Evolutionary conservation across 805 yeast genomes (phyloP).

Genomic region (Helenozyma baotianmanensis): DNA sequence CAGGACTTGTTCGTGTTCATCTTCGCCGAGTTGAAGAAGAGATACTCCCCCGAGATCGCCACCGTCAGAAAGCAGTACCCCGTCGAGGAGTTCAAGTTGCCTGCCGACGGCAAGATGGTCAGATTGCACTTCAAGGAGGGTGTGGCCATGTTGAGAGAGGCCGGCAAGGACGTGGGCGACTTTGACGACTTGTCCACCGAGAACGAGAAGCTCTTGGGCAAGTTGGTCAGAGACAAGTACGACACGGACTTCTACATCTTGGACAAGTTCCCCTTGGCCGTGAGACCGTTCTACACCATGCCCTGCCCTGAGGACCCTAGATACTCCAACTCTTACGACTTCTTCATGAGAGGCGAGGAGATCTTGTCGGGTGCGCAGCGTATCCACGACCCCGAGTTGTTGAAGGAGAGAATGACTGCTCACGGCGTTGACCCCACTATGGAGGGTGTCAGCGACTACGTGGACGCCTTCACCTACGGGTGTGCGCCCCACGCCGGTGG

Average conservation of each 20-base stretch:
- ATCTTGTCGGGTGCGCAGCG: conserved; percentile 99
- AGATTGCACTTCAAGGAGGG: conserved; percentile 88
- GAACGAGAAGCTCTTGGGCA: conserved; percentile 90
- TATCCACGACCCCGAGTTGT: conserved; percentile 86
- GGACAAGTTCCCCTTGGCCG: conserved; percentile 95
- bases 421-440: conserved; percentile 78
- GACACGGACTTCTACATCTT: conserved; percentile 96
- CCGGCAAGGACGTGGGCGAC: conserved; percentile 82
- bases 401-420: conserved; percentile 73
- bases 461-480: conserved; percentile 88
- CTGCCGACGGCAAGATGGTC: conserved; percentile 91
- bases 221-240: conserved; percentile 85
- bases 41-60: conserved; percentile 82
- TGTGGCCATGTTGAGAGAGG: conserved; percentile 75
- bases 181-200: conserved; percentile 90
- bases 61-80: conserved; percentile 92
- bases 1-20: conserved; percentile 81
- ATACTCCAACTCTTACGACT: conserved; percentile 96
- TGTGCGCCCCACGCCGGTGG: conserved; percentile 99
- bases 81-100: conserved; percentile 94
- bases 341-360: conserved; percentile 99
- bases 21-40: conserved; percentile 73
- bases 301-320: conserved; percentile 90
- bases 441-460: conserved; percentile 86
- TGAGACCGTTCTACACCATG: conserved; percentile 99